Evolutionary conservation across 1,139 yeast genomes (phyloP).

Genomic region (Saccharomyces hybrid): DNA sequence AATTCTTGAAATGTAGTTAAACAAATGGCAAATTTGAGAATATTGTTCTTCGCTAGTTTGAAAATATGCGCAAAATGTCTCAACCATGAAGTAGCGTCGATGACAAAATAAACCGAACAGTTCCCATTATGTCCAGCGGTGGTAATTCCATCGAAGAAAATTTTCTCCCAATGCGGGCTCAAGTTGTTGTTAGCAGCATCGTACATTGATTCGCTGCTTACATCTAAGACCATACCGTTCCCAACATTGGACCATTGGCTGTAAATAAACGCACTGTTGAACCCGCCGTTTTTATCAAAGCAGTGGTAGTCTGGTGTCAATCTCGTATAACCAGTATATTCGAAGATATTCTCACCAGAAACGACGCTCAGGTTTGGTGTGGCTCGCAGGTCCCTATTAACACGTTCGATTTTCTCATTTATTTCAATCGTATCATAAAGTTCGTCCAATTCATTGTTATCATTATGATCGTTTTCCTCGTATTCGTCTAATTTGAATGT

Average conservation of each 20-base stretch:
- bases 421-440: constrained; percentile 6
- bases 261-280: constrained; percentile 29
- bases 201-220: constrained; percentile 1
- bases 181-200: neutral
- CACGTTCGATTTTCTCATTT: constrained; percentile 16
- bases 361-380: constrained; percentile 23
- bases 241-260: constrained; percentile 24
- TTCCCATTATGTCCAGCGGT: neutral
- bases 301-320: constrained; percentile 24
- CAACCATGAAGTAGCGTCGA: constrained; percentile 76
- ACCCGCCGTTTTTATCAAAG: constrained; percentile 31
- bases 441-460: neutral
- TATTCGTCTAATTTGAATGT: constrained; percentile 18
- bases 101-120: constrained; percentile 39
- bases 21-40: constrained; percentile 56
- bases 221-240: neutral
- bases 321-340: constrained; percentile 29
- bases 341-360: constrained; percentile 26
- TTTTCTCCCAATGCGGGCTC: neutral
- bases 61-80: constrained; percentile 72
- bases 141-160: constrained; percentile 1
- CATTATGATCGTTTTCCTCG: neutral
- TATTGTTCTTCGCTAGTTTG: constrained; percentile 57
- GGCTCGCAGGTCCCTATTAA: constrained; percentile 16
- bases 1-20: constrained; percentile 72